Evolutionary conservation across 495 filamentous ascomycete genomes (phyloP), one percentile per base, ranked within the genome.

Genomic region (Polyplosphaeria fusca): DNA sequence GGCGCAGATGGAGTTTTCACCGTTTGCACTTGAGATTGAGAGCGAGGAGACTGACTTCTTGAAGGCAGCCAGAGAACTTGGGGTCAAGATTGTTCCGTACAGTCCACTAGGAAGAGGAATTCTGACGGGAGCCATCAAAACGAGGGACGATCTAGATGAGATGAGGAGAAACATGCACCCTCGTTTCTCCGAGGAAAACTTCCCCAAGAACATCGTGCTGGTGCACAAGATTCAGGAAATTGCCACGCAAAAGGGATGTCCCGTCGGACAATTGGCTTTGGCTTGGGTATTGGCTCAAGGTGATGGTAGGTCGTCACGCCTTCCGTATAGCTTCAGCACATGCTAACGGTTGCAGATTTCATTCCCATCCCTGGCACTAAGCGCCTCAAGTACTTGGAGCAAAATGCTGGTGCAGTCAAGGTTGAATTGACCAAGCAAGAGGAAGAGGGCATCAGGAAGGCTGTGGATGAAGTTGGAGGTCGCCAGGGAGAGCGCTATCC

Each of bases 1-100:
- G 2, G 73, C 81, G 16, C 79, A 88, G 69, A 70, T 85, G 25
- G 84, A 87, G 69, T 86, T 82, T 63, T 80, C 73, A 1, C 76
- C 79, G 0, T 86, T 83, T 45, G 64, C 73, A 3, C 68, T 79
- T 3, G 78, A 81, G 5, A 79, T 86, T 43, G 81, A 86, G 64
- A 65, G 62, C 4, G 60, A 70, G 0, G 67, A 75, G n/a, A 72
- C 71, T 0, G 57, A 72, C 5, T 67, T 86, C 13, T 63, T 86
- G 9, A 64, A 73, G n/a, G 79, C 83, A 0, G 78, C 75, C 48
- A 76, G 81, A 2, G 82, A 85, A 49, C 69, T 77, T 28, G 76
- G 76, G 5, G 67, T 78, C 25, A 71, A 71, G 32, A 53, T 72
- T 12, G 67, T 79, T n/a, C 70, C 69, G 16, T 76, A 77, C 48